Base-by-base conservation (phyloP, 1,284 basidiomycete species). In the Mycena citricolor region DNA sequence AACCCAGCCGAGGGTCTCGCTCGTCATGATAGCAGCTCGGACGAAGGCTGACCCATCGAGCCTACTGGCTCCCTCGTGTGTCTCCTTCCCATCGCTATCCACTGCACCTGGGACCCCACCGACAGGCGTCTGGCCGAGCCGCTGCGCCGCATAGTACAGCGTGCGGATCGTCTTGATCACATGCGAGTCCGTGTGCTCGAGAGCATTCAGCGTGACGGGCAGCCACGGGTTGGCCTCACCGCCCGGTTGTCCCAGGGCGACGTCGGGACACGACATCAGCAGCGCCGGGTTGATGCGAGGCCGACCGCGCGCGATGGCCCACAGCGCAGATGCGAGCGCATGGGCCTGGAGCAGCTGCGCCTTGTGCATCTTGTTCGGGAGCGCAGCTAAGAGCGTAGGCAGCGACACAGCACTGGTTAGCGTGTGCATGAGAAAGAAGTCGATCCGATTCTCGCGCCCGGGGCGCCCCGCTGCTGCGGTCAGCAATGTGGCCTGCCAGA, bases 361-460 rank as follows among this genome's bases (percentile, higher is more conserved):
- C 51, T 76, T 76, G 34, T 65, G 64, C 29, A 59, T 59, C 12
- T 55, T 53, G 21, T 61, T 66, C 35, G 64, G 59, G 21, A 81
- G 54, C 4, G 63, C 58, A 3, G 47, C 42, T n/a, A 80, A 54
- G 43, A 77, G 64, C 1, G 77, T 68, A 11, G 74, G 73, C 11
- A 87, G 52, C 66, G 86, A 85, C 16, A 84, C 57, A 4, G 79
- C 73, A 11, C 76, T 76, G 4, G 78, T 86, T 37, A 86, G 67
- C 20, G 79, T 51, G 61, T 87, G 85, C 82, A 85, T 82, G 52
- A 87, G 62, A 74, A 84, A 83, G 66, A 86, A 86, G 59, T 86
- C 83, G 23, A 84, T 63, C 10, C 80, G 69, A 30, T 61, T 66
- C 43, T 69, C 68, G 39, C 37, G 39, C 17, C 33, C 17, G 13